Evolutionary conservation across 169 alveolate species (phyloP).

Genomic region (Plasmodium berghei): DNA sequence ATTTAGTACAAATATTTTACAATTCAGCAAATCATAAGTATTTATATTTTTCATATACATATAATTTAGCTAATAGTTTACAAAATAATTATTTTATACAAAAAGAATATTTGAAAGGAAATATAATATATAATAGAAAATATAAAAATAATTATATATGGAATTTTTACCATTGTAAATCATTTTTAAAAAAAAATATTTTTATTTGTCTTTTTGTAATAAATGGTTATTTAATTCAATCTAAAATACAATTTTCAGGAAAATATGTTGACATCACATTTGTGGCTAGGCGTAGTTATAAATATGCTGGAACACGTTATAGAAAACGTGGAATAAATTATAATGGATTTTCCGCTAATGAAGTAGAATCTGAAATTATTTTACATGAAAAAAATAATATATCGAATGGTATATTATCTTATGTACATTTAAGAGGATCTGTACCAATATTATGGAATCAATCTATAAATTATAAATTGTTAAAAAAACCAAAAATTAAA

Average conservation of each 20-base stretch:
- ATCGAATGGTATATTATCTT: constrained; percentile 85
- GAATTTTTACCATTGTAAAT: constrained; percentile 76
- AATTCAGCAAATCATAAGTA: constrained; percentile 76
- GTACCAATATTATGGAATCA: constrained; percentile 96
- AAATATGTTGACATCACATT: constrained; percentile 78
- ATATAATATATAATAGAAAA: constrained; percentile 48
- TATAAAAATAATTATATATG: constrained; percentile 76
- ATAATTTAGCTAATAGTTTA: constrained; percentile 76
- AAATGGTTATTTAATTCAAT: constrained; percentile 80
- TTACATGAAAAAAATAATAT: constrained; percentile 82
- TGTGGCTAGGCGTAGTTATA: constrained; percentile 93
- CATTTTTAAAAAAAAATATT: constrained; percentile 36
- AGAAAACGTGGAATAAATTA: constrained; percentile 94
- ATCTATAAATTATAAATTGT: constrained; percentile 74
- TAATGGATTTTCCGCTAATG: constrained; percentile 91
- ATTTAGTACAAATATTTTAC: constrained; percentile 74
- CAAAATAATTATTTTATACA: constrained; percentile 73
- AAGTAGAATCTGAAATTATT: constrained; percentile 96
- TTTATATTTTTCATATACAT: constrained; percentile 83
- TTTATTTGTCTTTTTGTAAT: constrained; percentile 74
- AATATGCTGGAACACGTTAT: constrained; percentile 97
- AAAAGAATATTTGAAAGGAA: constrained; percentile 49
- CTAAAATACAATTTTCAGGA: constrained; percentile 75
- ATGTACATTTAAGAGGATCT: constrained; percentile 96
- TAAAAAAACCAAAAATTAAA: constrained; percentile 81